Evolutionary conservation across 208 protist genomes (phyloP).

Genomic region (Crithidia expoeki): DNA sequence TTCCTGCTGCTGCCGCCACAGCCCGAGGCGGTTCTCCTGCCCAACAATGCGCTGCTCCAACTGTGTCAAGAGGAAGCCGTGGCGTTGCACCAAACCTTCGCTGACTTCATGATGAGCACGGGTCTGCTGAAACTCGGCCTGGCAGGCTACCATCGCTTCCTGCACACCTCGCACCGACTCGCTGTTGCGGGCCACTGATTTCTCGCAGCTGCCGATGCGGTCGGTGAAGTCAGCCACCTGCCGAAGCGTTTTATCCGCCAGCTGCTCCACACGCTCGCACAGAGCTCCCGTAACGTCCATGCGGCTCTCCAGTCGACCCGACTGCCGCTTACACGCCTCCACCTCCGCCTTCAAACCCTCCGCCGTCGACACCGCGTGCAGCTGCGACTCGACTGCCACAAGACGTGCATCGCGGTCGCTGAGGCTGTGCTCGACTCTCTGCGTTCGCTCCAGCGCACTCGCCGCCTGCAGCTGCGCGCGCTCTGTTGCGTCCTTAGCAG

Average conservation of each 20-base stretch:
- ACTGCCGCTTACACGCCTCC: conserved; percentile 61
- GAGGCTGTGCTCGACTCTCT: conserved; percentile 61
- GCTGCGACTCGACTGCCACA: conserved; percentile 57
- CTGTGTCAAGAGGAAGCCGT: conserved; percentile 25
- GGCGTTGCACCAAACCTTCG: conserved; percentile 22
- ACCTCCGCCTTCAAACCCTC: conserved; percentile 69
- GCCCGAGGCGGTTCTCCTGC: conserved; percentile 35
- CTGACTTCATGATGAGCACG: conserved; percentile 2
- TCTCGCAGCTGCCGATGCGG: conserved; percentile 42
- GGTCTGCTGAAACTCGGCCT: conserved; percentile 18
- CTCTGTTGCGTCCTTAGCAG: conserved; percentile 48
- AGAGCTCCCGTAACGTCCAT: conserved; percentile 55
- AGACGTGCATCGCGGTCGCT: conserved; percentile 69
- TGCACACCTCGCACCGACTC: conserved; percentile 29
- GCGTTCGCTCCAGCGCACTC: conserved; percentile 50
- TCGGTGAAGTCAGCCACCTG: conserved; percentile 34
- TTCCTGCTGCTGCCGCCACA: conserved; percentile 55
- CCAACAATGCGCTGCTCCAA: conserved; percentile 52
- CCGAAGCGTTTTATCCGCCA: conserved; percentile 40
- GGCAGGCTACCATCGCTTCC: conserved; percentile 32
- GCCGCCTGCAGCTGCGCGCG: conserved; percentile 37
- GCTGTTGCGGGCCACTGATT: conserved; percentile 15
- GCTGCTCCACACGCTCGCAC: conserved; percentile 52
- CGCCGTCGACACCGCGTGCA: conserved; percentile 51
- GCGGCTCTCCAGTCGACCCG: conserved; percentile 61